These are phyloP conservation scores for Halophytophthora batemanensis DNA, from an alignment of 352 stramenopile species.

Conservation along the genomic window DNA sequence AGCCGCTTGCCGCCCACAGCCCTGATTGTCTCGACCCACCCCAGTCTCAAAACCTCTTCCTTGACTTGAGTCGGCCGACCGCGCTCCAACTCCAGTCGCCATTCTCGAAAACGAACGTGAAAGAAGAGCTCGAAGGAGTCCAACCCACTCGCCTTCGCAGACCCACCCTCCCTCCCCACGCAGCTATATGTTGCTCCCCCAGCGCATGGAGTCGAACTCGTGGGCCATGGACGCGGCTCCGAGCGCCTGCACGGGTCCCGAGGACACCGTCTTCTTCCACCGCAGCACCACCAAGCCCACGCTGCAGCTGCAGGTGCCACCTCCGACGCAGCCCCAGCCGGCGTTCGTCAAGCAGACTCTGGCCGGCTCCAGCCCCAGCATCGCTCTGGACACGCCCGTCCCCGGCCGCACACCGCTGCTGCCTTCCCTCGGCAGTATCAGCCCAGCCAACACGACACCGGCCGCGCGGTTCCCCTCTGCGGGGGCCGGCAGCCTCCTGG, in stretches of 20 bases:
- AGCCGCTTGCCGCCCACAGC: too few relatives aligned
- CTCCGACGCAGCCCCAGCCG: conserved; percentile 5
- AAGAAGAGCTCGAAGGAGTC: conserved; percentile 2
- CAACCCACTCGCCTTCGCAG: conserved; percentile 6
- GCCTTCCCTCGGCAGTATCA: conserved; percentile 42
- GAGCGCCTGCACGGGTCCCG: neutral
- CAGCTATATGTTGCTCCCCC: conserved; percentile 13
- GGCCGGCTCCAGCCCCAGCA: conserved; percentile 19
- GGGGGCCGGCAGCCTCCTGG: conserved; percentile 24
- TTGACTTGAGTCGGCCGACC: too few relatives aligned
- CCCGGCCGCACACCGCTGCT: conserved; percentile 26
- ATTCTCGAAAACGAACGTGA: conserved; percentile 34
- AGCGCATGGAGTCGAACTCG: conserved; percentile 22
- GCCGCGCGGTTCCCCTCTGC: conserved; percentile 19
- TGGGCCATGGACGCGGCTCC: conserved; percentile 18
- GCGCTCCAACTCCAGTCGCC: conserved; percentile 9
- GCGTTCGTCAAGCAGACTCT: conserved; percentile 23
- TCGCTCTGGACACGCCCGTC: conserved; percentile 20
- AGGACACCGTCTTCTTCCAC: conserved; percentile 12
- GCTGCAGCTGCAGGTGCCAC: neutral
- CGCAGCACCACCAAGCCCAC: neutral
- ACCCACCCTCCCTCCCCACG: neutral
- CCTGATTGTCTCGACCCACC: too few relatives aligned
- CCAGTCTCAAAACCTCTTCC: neutral
- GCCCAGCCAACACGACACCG: conserved; percentile 38